Evolutionary conservation across 805 yeast species (phyloP), one percentile per base, ranked within the genome.

Genomic region (Barnettozyma pratensis): DNA sequence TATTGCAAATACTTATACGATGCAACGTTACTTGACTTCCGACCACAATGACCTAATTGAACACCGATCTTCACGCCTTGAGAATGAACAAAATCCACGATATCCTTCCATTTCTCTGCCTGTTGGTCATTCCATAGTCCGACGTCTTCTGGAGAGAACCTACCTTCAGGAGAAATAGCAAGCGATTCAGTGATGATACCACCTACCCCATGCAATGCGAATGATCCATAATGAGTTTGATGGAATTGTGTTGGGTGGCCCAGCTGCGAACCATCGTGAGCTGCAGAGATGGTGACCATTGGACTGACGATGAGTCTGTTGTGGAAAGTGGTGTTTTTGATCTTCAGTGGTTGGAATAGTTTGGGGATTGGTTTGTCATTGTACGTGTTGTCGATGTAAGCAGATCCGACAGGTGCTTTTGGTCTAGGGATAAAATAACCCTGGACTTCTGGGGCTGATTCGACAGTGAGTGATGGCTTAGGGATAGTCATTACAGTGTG

Each of bases 261-360:
- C 42, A 76, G 62, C 3, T 59, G 54, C 1, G 47, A 39, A 25
- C 63, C 62, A 4, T 39, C 31, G 26, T 35, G 44, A 6, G 54
- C 48, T 4, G 75, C 71, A 6, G 81, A 71, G 59, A 77, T 78
- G 44, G 68, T 73, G 57, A 81, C 74, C 81, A 78, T 76, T 41
- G 82, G 82, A 0, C 83, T 71, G 25, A 79, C 77, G 44, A 80
- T 80, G 31, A 79, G 59, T 51, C 85, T 66, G 59, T 81, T 81
- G 11, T 68, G 72, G 25, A 80, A 41, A 4, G 39, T 31, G 37
- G 51, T 45, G 38, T 44, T 40, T 34, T 55, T 57, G 42, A 60
- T 54, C 35, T 38, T 53, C 9, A 58, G 11, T 10, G 60, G 60
- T 5, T 45, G 39, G 51, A 60, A 60, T 7, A 60, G 41, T 36